phyloP scores from a whole-genome alignment of 768 basidiomycete genomes.

The Termitomyces heimii region DNA sequence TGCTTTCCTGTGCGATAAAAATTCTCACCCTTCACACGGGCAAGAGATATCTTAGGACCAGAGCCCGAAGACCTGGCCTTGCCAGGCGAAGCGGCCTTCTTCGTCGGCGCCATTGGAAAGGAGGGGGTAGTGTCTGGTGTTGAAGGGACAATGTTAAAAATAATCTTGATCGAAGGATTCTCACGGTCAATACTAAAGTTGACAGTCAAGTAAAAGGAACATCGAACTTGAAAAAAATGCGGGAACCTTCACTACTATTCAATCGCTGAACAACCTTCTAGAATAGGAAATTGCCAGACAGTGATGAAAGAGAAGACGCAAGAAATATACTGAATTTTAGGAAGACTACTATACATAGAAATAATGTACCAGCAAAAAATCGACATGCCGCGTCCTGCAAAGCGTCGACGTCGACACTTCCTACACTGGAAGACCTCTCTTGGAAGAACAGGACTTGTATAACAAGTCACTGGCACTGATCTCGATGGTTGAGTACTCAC shows the following conservation, averaged over 20 bases:
- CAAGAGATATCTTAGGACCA: slow-evolving; percentile 49
- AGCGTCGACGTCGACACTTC: slow-evolving; percentile 52
- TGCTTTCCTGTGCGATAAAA: slow-evolving; percentile 97
- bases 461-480: slow-evolving; percentile 60
- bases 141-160: slow-evolving; percentile 5
- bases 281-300: not conserved
- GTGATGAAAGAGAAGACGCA: not conserved
- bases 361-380: slow-evolving; percentile 48
- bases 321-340: not conserved
- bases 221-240: too few species aligned
- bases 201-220: too few species aligned
- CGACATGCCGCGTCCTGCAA: slow-evolving; percentile 56
- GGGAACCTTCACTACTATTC: too few species aligned
- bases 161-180: slow-evolving; percentile 14
- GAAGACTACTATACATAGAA: not conserved
- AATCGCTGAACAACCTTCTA: not conserved
- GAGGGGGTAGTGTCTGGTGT: not conserved
- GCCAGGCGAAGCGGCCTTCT: slow-evolving; percentile 28
- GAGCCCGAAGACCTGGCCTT: slow-evolving; percentile 39
- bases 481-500: slow-evolving; percentile 46
- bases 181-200: slow-evolving; percentile 6
- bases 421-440: slow-evolving; percentile 49
- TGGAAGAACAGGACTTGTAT: slow-evolving; percentile 47
- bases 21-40: slow-evolving; percentile 88
- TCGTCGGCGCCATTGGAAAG: slow-evolving; percentile 32